Evolutionary conservation across 2,329 filamentous ascomycete genomes (phyloP), one percentile per base, ranked within the genome.

Genomic region (Basipetospora chlamydospora): DNA sequence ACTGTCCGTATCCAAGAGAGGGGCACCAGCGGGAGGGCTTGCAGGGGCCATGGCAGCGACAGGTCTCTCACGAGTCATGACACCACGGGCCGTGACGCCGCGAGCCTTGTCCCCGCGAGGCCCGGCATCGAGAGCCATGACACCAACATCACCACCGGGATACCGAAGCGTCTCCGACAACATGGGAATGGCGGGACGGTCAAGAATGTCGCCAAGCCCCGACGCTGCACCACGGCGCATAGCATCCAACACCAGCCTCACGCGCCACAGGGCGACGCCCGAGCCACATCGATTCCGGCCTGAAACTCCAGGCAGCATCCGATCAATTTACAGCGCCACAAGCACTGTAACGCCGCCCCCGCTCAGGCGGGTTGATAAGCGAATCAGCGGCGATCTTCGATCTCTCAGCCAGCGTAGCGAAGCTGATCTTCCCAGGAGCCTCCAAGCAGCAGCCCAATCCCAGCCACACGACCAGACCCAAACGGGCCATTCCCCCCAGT

Each of bases 311-410:
- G 63, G 67, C 62, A 65, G 55, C 56, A 37, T 37, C 6, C 23
- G 34, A 5, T 41, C 47, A 61, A 44, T 76, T 66, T 56, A 63
- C 66, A 49, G 59, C 52, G 58, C 58, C 44, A 80, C 77, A 41
- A n/a, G n/a, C n/a, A n/a, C n/a, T n/a, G n/a, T n/a, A n/a, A n/a
- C n/a, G n/a, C n/a, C n/a, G n/a, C 80, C 79, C 44, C 76, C 80
- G 33, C 68, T 90, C 42, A 72, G 85, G 49, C 73, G 83, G 44
- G 69, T 72, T 43, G 75, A 78, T 54, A 67, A 60, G 52, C 69
- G 68, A 53, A 60, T 77, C 56, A 87, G 81, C 67, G 78, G 80
- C 57, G 82, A 92, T 66, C 66, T 92, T 49, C 64, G 80, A 37
- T 37, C 35, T 21, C 35, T 37, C 47, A 73, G 73, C 58, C 71